A percentile compares a stretch with the other conserved stretches of the same genome.
Conservation (phyloP, 441 rosid species). For the Syzygium malaccense region DNA sequence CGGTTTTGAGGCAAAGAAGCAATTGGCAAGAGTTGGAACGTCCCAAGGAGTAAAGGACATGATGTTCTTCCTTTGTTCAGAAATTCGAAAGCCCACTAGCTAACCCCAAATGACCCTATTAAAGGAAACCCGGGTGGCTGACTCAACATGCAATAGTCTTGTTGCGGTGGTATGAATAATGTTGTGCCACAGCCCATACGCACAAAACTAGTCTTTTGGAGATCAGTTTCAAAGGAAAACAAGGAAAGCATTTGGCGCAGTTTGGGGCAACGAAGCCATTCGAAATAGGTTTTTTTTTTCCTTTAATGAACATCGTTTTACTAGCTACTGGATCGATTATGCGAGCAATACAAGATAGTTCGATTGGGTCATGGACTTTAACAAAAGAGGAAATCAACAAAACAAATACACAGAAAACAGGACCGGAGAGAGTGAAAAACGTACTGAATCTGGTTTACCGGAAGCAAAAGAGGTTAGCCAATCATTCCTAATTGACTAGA, state of each 20-base stretch:
- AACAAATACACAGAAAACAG: not conserved
- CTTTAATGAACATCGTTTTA: not conserved
- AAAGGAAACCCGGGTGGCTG: no score
- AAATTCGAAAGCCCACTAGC: no score
- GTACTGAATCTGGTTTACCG: not conserved
- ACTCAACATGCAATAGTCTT: no score
- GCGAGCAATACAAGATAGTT: not conserved
- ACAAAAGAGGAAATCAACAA: not conserved
- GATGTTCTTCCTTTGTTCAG: no score
- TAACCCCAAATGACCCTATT: no score
- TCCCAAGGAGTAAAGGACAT: no score
- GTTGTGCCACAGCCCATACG: not conserved
- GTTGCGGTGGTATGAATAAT: no score
- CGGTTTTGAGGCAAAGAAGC: not conserved
- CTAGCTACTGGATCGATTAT: not conserved
- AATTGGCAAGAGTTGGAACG: not conserved
- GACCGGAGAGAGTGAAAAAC: not conserved
- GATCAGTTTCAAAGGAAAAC: not conserved
- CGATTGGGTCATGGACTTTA: not conserved
- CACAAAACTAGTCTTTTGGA: not conserved
- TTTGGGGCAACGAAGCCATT: not conserved
- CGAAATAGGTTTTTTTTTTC: not conserved
- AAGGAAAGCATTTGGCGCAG: not conserved
- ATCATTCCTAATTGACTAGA: not conserved
- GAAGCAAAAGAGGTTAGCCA: not conserved